A percentile compares a stretch with the other conserved stretches of the same genome.
Conservation (phyloP, 225 moss, liverwort and hornwort genomes). For the Marchantia polymorpha region DNA sequence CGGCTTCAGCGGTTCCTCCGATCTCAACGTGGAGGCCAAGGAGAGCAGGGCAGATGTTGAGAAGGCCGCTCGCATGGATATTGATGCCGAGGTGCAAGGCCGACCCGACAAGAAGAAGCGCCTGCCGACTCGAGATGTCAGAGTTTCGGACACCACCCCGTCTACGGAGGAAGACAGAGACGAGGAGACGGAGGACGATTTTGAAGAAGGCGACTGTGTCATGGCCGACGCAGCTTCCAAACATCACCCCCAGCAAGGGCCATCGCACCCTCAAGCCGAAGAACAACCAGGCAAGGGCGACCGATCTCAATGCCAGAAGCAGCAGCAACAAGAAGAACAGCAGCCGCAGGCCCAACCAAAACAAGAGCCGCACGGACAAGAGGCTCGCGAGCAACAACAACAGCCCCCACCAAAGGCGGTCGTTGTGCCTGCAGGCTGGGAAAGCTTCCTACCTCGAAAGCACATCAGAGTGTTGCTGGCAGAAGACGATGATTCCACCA, state of each 20-base stretch:
- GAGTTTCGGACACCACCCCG: conserved; percentile 4
- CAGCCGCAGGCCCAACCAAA: conserved; percentile 24
- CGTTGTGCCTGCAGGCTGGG: conserved; percentile 52
- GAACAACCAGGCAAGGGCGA: not conserved
- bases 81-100: not conserved
- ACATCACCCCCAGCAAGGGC: conserved; percentile 2
- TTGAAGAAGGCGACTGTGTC: conserved; percentile 53
- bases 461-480: conserved; percentile 71
- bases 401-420: not conserved
- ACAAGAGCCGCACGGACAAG: conserved; percentile 23
- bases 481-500: conserved; percentile 92
- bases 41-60: conserved; percentile 2
- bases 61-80: not conserved
- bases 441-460: conserved; percentile 70
- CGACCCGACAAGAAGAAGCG: not conserved
- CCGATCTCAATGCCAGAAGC: conserved; percentile 15
- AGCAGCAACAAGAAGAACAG: conserved; percentile 19
- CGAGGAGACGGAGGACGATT: conserved; percentile 56
- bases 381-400: not conserved
- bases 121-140: conserved; percentile 5
- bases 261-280: not conserved
- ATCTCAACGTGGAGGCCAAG: conserved; percentile 30
- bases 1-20: conserved; percentile 32
- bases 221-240: conserved; percentile 39
- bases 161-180: conserved; percentile 49